Evolutionary conservation across 1,284 basidiomycete species (phyloP).

Genomic region (Cryptococcus depauperatus): DNA sequence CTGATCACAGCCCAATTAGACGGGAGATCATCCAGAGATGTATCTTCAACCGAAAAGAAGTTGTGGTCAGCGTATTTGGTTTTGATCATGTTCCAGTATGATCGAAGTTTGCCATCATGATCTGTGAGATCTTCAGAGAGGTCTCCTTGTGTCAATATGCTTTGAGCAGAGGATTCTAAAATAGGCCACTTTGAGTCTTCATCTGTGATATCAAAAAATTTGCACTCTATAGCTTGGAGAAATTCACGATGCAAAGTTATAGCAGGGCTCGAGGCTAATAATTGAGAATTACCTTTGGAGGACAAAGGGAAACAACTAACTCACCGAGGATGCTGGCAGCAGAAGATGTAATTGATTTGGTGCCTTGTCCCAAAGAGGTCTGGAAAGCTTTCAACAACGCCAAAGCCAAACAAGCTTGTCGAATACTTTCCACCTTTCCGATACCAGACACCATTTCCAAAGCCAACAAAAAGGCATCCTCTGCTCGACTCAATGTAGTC

Average conservation of each 20-base stretch:
- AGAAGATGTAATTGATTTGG: slow-evolving; percentile 50
- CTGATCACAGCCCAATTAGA: slow-evolving; percentile 76
- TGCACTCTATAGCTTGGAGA: slow-evolving; percentile 42
- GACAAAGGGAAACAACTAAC: too few species aligned
- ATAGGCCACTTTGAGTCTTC: slow-evolving; percentile 65
- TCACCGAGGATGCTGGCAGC: slow-evolving; percentile 62
- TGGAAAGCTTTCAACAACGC: slow-evolving; percentile 66
- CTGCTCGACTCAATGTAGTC: slow-evolving; percentile 56
- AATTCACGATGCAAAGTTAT: slow-evolving; percentile 70
- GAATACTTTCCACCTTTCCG: slow-evolving; percentile 60
- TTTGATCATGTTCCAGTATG: slow-evolving; percentile 58
- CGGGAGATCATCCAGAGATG: slow-evolving; percentile 52
- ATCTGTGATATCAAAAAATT: slow-evolving; percentile 47
- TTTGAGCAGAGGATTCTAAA: slow-evolving; percentile 34
- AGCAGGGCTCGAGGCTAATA: slow-evolving; percentile 51
- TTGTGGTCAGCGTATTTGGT: slow-evolving; percentile 48
- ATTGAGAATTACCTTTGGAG: too few species aligned
- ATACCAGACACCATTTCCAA: slow-evolving; percentile 54
- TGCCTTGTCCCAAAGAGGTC: slow-evolving; percentile 62
- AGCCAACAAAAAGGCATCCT: slow-evolving; percentile 61
- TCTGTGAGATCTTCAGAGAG: slow-evolving; percentile 39
- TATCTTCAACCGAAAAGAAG: slow-evolving; percentile 44
- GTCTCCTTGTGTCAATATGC: neutral
- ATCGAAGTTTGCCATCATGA: slow-evolving; percentile 46
- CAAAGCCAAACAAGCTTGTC: slow-evolving; percentile 63